Evolutionary conservation across 78 protist species (phyloP).

Genomic region (Diacronema lutheri): DNA sequence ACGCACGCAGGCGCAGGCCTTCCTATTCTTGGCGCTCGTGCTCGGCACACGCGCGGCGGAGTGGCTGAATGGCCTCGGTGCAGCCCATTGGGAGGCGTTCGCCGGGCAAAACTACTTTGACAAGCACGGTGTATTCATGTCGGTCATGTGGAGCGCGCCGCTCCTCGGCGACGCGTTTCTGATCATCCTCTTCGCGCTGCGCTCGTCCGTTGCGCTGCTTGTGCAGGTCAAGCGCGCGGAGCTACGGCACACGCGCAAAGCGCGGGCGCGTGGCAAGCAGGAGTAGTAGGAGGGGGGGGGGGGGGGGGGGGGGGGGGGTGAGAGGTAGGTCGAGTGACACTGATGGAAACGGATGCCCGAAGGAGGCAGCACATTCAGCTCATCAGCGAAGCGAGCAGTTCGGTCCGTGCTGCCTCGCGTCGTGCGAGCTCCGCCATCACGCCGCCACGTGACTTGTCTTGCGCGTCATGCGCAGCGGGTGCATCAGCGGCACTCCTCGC

Average conservation of each 20-base stretch:
- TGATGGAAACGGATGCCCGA: too few species aligned
- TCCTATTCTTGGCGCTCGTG: neutral
- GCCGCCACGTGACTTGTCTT: too few species aligned
- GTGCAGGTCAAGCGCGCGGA: neutral
- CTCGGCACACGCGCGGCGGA: neutral
- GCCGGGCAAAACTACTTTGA: conserved; percentile 11
- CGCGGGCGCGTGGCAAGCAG: too few species aligned
- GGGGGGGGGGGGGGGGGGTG: too few species aligned
- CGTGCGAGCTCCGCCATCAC: too few species aligned
- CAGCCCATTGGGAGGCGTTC: neutral
- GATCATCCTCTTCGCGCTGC: neutral
- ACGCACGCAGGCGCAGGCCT: neutral
- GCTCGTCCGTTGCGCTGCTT: neutral
- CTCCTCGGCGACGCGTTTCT: neutral
- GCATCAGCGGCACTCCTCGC: too few species aligned
- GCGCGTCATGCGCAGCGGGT: too few species aligned
- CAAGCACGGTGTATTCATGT: conserved; percentile 3
- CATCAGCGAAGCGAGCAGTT: too few species aligned
- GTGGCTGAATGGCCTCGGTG: neutral
- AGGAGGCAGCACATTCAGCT: too few species aligned
- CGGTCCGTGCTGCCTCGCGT: too few species aligned
- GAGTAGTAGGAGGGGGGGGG: too few species aligned
- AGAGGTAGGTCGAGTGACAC: too few species aligned
- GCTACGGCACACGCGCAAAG: neutral
- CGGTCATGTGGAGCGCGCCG: neutral